Percentiles rank a stretch among this genome's conserved stretches.
Conservation (phyloP, 1,284 basidiomycete genomes). For the Trichosporon sp. region DNA sequence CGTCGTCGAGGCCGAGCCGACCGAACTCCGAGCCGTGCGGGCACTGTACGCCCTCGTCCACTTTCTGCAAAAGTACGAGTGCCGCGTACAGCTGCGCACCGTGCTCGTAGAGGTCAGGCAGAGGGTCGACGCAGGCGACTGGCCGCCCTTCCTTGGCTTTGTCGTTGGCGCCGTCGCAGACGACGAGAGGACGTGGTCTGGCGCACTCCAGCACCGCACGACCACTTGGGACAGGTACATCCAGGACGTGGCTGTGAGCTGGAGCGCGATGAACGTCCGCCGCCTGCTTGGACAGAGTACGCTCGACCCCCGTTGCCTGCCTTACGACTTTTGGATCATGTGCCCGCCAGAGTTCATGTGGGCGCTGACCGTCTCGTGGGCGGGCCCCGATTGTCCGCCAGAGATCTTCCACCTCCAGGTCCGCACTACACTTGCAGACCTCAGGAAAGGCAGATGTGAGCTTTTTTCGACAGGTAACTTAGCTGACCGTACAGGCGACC, state of each 20-base stretch:
- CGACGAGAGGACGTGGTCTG: not conserved
- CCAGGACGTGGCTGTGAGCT: not conserved
- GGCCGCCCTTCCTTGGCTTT: not conserved
- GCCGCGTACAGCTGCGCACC: not conserved
- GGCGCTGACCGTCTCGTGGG: not conserved
- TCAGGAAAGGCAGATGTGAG: not conserved
- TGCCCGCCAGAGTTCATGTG: constrained; percentile 4
- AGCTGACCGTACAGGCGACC: not conserved
- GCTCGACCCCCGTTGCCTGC: not conserved
- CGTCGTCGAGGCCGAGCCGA: constrained; percentile 8
- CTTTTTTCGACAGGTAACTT: not conserved
- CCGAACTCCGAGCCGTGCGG: constrained; percentile 9
- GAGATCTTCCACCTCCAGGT: constrained; percentile 2
- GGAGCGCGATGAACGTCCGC: not conserved
- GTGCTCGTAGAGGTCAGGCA: not conserved
- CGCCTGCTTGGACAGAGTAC: not conserved
- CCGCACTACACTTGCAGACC: not conserved
- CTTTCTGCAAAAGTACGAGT: constrained; percentile 2
- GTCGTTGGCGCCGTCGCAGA: not conserved
- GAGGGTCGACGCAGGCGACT: not conserved
- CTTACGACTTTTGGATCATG: constrained; percentile 1
- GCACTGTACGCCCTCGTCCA: constrained; percentile 1
- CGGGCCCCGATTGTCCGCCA: not conserved
- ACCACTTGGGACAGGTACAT: not conserved
- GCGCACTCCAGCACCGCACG: not conserved